Conservation (phyloP, 2,329 filamentous ascomycete species). For the Chaetomiaceae sp. region DNA sequence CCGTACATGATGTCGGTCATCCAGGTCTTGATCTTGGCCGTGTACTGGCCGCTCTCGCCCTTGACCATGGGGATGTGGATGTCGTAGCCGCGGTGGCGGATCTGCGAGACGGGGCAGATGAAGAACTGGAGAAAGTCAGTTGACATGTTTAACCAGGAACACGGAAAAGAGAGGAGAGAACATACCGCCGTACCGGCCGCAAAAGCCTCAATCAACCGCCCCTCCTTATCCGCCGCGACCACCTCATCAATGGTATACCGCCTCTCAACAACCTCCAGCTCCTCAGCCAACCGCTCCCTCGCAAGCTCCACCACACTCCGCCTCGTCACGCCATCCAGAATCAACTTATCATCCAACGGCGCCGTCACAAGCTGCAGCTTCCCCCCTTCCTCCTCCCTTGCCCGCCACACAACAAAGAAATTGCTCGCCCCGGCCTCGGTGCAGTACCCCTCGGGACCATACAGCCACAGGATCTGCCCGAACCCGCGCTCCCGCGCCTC, state of each 20-base stretch:
- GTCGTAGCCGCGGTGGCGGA: constrained; percentile 63
- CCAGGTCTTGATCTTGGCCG: constrained; percentile 61
- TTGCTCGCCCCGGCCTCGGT: constrained; percentile 91
- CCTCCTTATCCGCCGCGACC: constrained; percentile 65
- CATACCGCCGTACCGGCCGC: constrained; percentile 79
- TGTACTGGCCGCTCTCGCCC: constrained; percentile 51
- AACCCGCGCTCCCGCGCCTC: constrained; percentile 71
- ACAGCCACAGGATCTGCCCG: constrained; percentile 92
- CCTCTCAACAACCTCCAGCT: constrained; percentile 72
- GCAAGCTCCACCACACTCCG: constrained; percentile 73
- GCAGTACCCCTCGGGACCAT: constrained; percentile 70
- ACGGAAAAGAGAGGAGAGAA: constrained; percentile 25
- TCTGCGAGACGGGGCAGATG: constrained; percentile 62
- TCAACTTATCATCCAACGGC: constrained; percentile 74
- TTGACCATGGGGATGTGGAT: constrained; percentile 58
- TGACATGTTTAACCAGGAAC: neutral
- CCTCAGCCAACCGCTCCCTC: constrained; percentile 53
- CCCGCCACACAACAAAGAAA: constrained; percentile 81
- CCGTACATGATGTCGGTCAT: constrained; percentile 73
- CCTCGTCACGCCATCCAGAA: constrained; percentile 85
- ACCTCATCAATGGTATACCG: constrained; percentile 80
- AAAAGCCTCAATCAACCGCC: constrained; percentile 77
- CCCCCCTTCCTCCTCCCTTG: constrained; percentile 46
- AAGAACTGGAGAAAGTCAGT: constrained; percentile 52
- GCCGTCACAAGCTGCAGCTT: constrained; percentile 73